Conservation (phyloP, 306 rosid species). For the Dryas alaskensis region DNA sequence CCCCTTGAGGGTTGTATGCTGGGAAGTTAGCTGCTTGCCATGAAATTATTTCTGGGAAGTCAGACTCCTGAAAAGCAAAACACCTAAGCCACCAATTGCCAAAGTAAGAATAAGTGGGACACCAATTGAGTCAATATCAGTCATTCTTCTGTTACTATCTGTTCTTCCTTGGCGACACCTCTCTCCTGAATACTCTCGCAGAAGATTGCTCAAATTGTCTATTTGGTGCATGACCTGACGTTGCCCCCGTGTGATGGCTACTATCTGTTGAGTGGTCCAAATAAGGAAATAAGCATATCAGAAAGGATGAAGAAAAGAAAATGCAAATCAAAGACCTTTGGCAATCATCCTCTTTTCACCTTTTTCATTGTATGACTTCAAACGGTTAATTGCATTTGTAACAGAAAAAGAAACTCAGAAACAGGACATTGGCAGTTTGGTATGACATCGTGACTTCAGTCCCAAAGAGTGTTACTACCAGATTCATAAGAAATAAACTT, state of each 20-base stretch:
- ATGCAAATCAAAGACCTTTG: neutral
- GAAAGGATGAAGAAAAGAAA: neutral
- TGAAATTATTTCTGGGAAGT: constrained; percentile 45
- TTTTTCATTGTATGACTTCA: too few relatives aligned
- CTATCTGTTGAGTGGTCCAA: constrained; percentile 41
- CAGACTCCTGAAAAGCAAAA: constrained; percentile 55
- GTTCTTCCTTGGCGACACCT: constrained; percentile 51
- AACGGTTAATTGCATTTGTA: too few relatives aligned
- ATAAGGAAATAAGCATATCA: neutral
- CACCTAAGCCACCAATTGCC: constrained; percentile 68
- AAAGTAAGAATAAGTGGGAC: constrained; percentile 58
- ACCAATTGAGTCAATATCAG: constrained; percentile 42
- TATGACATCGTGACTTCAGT: neutral
- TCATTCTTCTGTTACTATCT: constrained; percentile 39
- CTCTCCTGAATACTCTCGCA: constrained; percentile 64
- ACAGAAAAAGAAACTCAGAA: too few relatives aligned
- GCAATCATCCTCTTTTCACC: too few relatives aligned
- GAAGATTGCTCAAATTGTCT: constrained; percentile 70
- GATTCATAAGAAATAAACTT: neutral
- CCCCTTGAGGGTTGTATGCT: neutral
- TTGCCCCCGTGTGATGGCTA: constrained; percentile 63
- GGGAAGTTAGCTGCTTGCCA: constrained; percentile 1
- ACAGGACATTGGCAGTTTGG: neutral
- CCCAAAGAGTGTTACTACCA: neutral
- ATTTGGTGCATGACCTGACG: constrained; percentile 85